phyloP scores from a whole-genome alignment of 2,329 filamentous ascomycete species.

The Cladobotryum protrusum region DNA sequence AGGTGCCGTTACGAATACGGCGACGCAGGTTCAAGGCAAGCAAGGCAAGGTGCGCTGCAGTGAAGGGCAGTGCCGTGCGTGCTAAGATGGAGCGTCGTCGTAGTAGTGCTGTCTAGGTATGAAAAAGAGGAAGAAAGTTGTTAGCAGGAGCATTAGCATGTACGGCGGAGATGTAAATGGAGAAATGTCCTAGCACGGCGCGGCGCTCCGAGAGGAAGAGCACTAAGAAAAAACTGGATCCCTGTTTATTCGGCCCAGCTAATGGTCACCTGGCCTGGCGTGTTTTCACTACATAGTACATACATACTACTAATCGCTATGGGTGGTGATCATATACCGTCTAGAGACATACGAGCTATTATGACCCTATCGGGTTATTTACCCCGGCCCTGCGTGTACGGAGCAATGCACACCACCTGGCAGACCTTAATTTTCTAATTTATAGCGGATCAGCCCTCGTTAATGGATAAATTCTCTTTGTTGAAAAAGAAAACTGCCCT shows the following conservation, averaged over 20 bases:
- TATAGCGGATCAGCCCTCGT: not conserved
- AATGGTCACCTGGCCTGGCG: not conserved
- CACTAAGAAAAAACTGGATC: not conserved
- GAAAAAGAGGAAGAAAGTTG: not conserved
- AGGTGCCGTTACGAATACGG: too few relatives aligned
- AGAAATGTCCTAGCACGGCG: not conserved
- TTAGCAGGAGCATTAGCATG: not conserved
- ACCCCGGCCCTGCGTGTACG: too few relatives aligned
- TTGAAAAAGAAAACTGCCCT: not conserved
- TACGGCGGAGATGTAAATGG: too few relatives aligned
- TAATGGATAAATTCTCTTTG: not conserved
- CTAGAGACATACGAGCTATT: not conserved
- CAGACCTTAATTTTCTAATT: too few relatives aligned
- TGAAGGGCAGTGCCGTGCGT: too few relatives aligned
- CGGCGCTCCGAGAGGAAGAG: not conserved
- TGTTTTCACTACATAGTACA: too few relatives aligned
- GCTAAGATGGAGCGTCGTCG: too few relatives aligned
- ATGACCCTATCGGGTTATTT: constrained; percentile 3
- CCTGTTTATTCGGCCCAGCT: not conserved
- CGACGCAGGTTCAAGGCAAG: too few relatives aligned
- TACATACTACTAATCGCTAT: too few relatives aligned
- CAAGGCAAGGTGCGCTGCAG: too few relatives aligned
- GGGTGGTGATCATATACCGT: not conserved
- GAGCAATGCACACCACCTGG: too few relatives aligned
- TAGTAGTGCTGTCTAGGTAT: too few relatives aligned